Evolutionary conservation across 2,329 filamentous ascomycete species (phyloP), one percentile per base, ranked within the genome.

Genomic region (Aspergillus quadrilineatus): DNA sequence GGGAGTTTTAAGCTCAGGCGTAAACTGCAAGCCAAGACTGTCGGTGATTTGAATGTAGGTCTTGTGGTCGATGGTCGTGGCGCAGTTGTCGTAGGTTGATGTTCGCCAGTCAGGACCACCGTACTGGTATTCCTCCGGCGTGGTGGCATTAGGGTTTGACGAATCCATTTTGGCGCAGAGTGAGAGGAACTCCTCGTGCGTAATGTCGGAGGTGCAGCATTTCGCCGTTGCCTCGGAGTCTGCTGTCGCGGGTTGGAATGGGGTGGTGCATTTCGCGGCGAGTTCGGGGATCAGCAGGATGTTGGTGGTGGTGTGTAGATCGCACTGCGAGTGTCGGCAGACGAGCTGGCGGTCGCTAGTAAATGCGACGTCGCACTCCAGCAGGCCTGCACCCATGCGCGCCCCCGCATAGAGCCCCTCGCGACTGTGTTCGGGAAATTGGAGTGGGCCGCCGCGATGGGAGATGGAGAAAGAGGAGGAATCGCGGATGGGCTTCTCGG

Each of bases 131-230:
- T 63, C 61, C 47, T 57, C 61, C 1, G 60, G 54, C 4, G 61
- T 63, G 1, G 58, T 60, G 14, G 61, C 61, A 1, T 46, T 49
- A 3, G 54, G 39, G 45, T 63, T 63, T 54, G 52, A 59, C 32
- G 60, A 60, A 50, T 63, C 61, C 61, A 63, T 63, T 53, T 63
- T 63, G 4, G 57, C 60, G 56, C 61, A 63, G 34, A 63, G 60
- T 6, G 60, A 49, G 39, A 62, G 61, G 52, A 63, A 63, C 32
- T 63, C 61, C 2, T 61, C 60, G 29, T 50, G 50, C 1, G 60
- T 62, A 58, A 63, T 63, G 48, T 63, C 61, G 12, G 60, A 59
- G 14, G 61, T 63, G 42, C 61, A 63, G 50, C 61, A 63, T 9
- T 59, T 57, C 30, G 61, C 61, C 8, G 39, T 55, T 14, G 61